A percentile compares a stretch with the other conserved stretches of the same genome.
These are phyloP conservation scores for Glomus cerebriforme DNA, from an alignment of 192 early-diverging fungal species.

Conservation along the genomic window DNA sequence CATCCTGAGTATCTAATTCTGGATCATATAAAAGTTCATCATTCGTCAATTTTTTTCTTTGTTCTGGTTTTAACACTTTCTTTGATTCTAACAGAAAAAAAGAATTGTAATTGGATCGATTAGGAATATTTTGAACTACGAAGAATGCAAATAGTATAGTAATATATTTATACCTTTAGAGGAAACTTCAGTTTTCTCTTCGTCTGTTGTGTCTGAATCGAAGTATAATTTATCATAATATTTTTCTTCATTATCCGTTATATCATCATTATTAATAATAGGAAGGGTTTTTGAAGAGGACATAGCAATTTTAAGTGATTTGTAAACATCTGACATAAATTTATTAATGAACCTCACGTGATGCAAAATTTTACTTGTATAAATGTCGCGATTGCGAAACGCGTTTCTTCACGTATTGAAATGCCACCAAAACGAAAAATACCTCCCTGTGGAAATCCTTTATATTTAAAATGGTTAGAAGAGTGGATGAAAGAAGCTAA, in stretches of 20 bases:
- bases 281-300: too few relatives aligned
- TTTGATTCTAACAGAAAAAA: neutral
- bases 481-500: slow-evolving; percentile 67
- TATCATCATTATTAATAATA: too few relatives aligned
- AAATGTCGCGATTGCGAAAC: neutral
- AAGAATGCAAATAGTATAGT: neutral
- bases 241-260: neutral
- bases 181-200: neutral
- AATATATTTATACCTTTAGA: neutral
- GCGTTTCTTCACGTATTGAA: neutral
- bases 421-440: slow-evolving; percentile 10
- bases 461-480: slow-evolving; percentile 66
- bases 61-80: neutral
- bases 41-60: slow-evolving; percentile 32
- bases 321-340: too few relatives aligned
- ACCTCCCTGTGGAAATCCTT: slow-evolving; percentile 63
- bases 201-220: neutral
- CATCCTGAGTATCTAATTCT: slow-evolving; percentile 53
- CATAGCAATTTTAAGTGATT: too few relatives aligned
- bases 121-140: neutral
- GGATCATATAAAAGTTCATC: slow-evolving; percentile 62
- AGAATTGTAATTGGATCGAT: neutral
- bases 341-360: too few relatives aligned
- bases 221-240: slow-evolving; percentile 2
- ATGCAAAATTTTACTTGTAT: too few relatives aligned